These are phyloP conservation scores for Ilyonectria destructans DNA, from an alignment of 2,329 filamentous ascomycete genomes.

Conservation along the genomic window DNA sequence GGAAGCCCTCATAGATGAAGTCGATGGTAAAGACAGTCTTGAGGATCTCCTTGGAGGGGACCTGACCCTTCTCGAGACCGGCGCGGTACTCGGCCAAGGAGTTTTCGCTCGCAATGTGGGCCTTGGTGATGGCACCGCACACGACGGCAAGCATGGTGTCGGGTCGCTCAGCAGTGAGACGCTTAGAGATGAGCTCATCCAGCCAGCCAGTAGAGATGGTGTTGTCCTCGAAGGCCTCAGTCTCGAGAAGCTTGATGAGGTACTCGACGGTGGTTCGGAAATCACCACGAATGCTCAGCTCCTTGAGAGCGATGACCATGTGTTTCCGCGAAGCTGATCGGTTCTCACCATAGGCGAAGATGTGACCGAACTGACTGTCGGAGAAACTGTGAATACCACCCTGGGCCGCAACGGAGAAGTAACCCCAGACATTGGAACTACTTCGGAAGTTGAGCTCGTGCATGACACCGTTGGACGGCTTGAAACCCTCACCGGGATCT, in stretches of 20 bases:
- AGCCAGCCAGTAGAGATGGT: conserved; percentile 99
- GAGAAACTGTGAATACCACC: conserved; percentile 99
- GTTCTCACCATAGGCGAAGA: conserved; percentile 99
- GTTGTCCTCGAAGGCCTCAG: conserved; percentile 98
- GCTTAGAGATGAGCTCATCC: conserved; percentile 98
- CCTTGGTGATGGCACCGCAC: conserved; percentile 95
- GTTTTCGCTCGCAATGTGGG: conserved; percentile 92
- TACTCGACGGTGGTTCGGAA: conserved; percentile 99
- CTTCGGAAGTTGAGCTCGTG: conserved; percentile 99
- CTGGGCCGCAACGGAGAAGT: conserved; percentile 97
- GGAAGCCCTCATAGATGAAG: conserved; percentile 97
- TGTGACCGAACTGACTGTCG: conserved; percentile 98
- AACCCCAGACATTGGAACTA: conserved; percentile 99
- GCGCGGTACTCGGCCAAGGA: conserved; percentile 90
- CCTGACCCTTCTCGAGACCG: conserved; percentile 96
- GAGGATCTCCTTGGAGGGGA: conserved; percentile 94
- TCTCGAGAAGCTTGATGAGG: conserved; percentile 98
- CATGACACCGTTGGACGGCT: conserved; percentile 98
- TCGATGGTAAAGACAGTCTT: conserved; percentile 98
- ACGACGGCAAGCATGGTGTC: conserved; percentile 95
- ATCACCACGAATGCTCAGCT: conserved; percentile 99
- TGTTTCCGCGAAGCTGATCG: conserved; percentile 96
- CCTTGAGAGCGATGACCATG: conserved; percentile 99
- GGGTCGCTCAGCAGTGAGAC: conserved; percentile 94
- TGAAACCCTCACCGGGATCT: conserved; percentile 99